These are phyloP conservation scores for Purpureocillium lavendulum DNA, from an alignment of 2,329 filamentous ascomycete genomes.

Conservation along the genomic window DNA sequence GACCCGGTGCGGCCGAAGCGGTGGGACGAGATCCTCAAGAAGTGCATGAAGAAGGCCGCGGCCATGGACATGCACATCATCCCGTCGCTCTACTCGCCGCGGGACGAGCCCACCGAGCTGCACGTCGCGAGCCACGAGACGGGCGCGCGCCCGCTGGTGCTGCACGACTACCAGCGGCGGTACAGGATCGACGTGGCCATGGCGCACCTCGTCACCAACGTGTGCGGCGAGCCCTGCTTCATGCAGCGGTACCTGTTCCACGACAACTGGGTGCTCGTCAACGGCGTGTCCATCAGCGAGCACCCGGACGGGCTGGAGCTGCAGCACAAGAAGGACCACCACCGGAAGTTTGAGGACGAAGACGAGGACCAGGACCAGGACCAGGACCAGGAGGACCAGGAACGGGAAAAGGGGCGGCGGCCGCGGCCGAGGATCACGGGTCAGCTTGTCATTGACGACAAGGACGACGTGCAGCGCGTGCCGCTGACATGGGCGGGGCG, in stretches of 20 bases:
- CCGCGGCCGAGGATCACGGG: constrained; percentile 13
- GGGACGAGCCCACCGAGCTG: constrained; percentile 16
- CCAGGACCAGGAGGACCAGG: not conserved
- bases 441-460: constrained; percentile 22
- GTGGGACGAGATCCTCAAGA: constrained; percentile 34
- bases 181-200: constrained; percentile 30
- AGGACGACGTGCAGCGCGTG: constrained; percentile 15
- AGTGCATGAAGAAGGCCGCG: constrained; percentile 27
- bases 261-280: constrained; percentile 39
- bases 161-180: constrained; percentile 29
- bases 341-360: not conserved
- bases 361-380: not conserved
- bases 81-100: constrained; percentile 32
- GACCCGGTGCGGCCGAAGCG: constrained; percentile 13
- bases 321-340: constrained; percentile 2
- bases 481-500: constrained; percentile 25
- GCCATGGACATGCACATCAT: constrained; percentile 30
- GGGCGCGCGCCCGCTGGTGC: constrained; percentile 29
- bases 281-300: constrained; percentile 35
- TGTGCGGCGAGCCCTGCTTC: constrained; percentile 37
- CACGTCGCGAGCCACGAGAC: constrained; percentile 26
- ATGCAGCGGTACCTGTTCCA: constrained; percentile 36
- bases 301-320: constrained; percentile 28
- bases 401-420: constrained; percentile 6
- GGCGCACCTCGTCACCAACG: constrained; percentile 31